phyloP scores from a whole-genome alignment of 805 yeast genomes.

The Yarrowia yakushimensis region DNA sequence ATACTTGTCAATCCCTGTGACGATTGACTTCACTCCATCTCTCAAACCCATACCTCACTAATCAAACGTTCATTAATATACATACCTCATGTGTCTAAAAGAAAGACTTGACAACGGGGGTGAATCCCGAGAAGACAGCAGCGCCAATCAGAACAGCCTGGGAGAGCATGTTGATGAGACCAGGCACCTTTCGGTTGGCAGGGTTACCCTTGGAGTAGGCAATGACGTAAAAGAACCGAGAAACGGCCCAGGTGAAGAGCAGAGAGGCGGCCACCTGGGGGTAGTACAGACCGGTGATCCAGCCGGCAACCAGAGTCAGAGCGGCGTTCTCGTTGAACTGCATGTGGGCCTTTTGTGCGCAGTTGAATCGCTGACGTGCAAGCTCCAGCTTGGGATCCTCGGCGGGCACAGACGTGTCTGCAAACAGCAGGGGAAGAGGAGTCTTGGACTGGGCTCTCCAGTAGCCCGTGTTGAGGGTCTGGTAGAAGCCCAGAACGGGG shows the following conservation, averaged over 20 bases:
- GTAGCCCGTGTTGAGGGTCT: neutral
- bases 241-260: constrained; percentile 16
- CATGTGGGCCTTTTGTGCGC: constrained; percentile 27
- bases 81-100: neutral
- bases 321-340: constrained; percentile 24
- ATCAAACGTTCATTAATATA: too few species aligned
- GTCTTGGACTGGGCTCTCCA: constrained; percentile 6
- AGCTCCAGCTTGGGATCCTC: constrained; percentile 19
- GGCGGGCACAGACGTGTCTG: constrained; percentile 4
- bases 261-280: constrained; percentile 8
- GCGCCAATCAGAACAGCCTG: neutral
- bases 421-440: constrained; percentile 17
- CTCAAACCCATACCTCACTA: too few species aligned
- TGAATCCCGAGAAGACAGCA: neutral
- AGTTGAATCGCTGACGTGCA: constrained; percentile 21
- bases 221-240: neutral
- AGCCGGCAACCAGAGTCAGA: constrained; percentile 3
- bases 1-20: too few species aligned
- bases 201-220: constrained; percentile 25
- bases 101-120: neutral
- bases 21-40: too few species aligned
- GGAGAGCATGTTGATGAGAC: neutral
- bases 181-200: neutral
- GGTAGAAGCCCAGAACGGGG: constrained; percentile 19
- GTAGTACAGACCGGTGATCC: constrained; percentile 8